phyloP scores from a whole-genome alignment of 331 rosid species.

The Cucumis variabilis region DNA sequence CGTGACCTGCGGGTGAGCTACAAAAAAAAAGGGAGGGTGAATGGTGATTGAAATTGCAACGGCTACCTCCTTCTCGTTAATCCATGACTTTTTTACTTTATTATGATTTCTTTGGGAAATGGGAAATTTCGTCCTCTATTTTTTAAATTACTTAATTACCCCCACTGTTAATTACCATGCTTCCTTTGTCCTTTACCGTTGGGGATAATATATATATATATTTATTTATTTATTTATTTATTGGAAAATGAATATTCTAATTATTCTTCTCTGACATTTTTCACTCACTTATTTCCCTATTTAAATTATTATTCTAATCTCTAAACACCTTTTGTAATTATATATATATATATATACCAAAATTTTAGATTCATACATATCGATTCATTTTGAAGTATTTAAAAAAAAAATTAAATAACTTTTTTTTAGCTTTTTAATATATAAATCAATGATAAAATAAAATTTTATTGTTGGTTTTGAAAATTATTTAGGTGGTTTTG shows the following conservation, averaged over 20 bases:
- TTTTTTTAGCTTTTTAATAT: too few relatives aligned
- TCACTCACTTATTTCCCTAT: not conserved
- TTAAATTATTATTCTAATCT: too few relatives aligned
- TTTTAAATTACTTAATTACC: not conserved
- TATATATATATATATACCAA: too few relatives aligned
- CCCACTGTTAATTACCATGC: constrained; percentile 8
- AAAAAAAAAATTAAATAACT: too few relatives aligned
- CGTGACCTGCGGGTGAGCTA: constrained; percentile 24
- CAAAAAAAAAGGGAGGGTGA: too few relatives aligned
- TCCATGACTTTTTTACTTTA: not conserved
- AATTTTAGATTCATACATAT: too few relatives aligned
- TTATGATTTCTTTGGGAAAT: not conserved
- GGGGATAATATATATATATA: not conserved
- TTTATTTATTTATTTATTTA: not conserved
- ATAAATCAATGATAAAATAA: too few relatives aligned
- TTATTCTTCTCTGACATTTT: constrained; percentile 3
- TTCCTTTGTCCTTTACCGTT: constrained; percentile 14
- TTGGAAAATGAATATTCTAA: constrained; percentile 22
- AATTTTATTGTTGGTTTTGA: too few relatives aligned
- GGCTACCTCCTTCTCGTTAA: constrained; percentile 13
- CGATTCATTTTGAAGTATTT: too few relatives aligned
- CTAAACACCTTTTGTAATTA: too few relatives aligned
- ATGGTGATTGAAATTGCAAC: not conserved
- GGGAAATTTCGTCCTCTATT: constrained; percentile 20
- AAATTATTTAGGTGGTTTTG: too few relatives aligned